phyloP scores from a whole-genome alignment of 2,329 filamentous ascomycete species.

The Calycina marina region DNA sequence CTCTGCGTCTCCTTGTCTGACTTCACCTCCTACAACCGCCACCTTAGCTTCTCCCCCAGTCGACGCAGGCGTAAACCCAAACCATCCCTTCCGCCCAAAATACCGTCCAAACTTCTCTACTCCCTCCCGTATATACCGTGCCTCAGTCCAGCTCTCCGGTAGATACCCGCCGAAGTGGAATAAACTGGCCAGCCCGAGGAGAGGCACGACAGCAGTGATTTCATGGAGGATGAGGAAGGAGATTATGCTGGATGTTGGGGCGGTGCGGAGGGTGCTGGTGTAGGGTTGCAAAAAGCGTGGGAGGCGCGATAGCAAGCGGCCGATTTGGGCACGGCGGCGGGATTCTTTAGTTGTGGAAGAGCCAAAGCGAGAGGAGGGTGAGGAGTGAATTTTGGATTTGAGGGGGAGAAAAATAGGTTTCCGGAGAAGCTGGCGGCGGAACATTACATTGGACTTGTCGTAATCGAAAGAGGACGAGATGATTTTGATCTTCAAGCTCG shows the following conservation, averaged over 20 bases:
- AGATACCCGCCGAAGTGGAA: constrained; percentile 74
- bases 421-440: too few relatives aligned
- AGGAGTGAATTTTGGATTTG: too few relatives aligned
- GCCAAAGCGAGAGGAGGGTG: too few relatives aligned
- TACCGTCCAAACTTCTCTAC: constrained; percentile 65
- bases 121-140: constrained; percentile 26
- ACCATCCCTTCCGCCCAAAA: constrained; percentile 69
- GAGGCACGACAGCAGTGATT: constrained; percentile 69
- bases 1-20: constrained; percentile 18
- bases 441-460: too few relatives aligned
- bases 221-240: constrained; percentile 89
- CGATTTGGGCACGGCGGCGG: constrained; percentile 5
- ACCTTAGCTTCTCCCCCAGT: constrained; percentile 18
- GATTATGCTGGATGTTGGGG: constrained; percentile 68
- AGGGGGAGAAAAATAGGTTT: too few relatives aligned
- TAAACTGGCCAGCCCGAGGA: constrained; percentile 56
- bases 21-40: constrained; percentile 10
- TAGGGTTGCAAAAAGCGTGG: constrained; percentile 56
- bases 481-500: too few relatives aligned
- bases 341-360: constrained; percentile 1
- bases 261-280: constrained; percentile 53
- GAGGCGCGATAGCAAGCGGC: constrained; percentile 15
- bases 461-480: too few relatives aligned
- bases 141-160: constrained; percentile 32
- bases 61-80: constrained; percentile 35